phyloP scores from a whole-genome alignment of 225 moss, liverwort and hornwort genomes.

The Thuidium tamariscinum region DNA sequence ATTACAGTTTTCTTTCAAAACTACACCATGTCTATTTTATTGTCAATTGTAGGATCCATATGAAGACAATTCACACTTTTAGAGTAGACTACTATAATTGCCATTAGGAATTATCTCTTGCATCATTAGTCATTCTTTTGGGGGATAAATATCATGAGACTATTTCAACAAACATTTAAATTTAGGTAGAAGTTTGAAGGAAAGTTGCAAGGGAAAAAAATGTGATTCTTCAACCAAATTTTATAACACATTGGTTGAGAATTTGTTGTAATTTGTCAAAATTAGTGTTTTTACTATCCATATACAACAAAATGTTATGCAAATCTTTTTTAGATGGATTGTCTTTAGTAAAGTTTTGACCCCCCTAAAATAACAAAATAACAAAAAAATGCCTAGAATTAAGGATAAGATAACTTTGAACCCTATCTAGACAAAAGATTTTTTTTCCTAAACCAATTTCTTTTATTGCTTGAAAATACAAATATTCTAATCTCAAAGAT shows the following conservation, averaged over 20 bases:
- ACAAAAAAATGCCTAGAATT: not conserved
- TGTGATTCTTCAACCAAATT: no score
- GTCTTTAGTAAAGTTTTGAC: not conserved
- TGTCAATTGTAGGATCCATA: no score
- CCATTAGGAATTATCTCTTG: not conserved
- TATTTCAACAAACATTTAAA: not conserved
- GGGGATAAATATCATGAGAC: not conserved
- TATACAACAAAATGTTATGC: not conserved
- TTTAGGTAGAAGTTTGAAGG: not conserved
- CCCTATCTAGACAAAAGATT: not conserved
- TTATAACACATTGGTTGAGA: not conserved
- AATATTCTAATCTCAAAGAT: not conserved
- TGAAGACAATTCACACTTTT: no score
- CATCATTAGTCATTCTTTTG: not conserved
- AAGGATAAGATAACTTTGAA: not conserved
- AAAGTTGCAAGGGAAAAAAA: not conserved
- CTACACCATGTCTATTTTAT: no score
- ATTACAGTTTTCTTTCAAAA: no score
- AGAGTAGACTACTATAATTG: no score
- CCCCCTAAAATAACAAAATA: fast-evolving
- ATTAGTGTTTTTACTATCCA: not conserved
- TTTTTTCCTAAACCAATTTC: not conserved
- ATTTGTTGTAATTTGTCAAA: not conserved
- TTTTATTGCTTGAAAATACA: no score
- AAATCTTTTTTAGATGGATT: fast-evolving